These are phyloP conservation scores for Eucalyptus sp. DNA, from an alignment of 345 rosid species.

Conservation along the genomic window DNA sequence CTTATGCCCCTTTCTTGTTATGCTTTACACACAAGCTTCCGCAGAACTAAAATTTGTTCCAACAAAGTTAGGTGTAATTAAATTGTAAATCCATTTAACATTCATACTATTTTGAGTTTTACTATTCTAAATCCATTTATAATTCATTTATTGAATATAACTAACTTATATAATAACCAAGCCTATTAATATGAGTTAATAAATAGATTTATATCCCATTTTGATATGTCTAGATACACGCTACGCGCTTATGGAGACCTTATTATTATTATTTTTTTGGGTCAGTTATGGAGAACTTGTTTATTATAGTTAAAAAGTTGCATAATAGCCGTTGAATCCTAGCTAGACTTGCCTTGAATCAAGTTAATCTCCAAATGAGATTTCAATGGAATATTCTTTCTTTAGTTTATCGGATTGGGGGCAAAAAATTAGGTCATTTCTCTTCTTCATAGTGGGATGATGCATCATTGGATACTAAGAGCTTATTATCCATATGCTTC, in stretches of 20 bases:
- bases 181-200: too few relatives aligned
- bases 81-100: background rate
- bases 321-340: background rate
- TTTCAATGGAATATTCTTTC: background rate
- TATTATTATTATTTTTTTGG: background rate
- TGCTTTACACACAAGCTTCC: too few relatives aligned
- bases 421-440: background rate
- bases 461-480: background rate
- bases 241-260: too few relatives aligned
- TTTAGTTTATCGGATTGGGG: background rate
- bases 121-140: background rate
- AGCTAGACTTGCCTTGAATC: background rate
- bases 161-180: too few relatives aligned
- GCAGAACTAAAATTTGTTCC: too few relatives aligned
- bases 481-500: background rate
- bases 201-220: too few relatives aligned
- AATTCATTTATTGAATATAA: too few relatives aligned
- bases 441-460: background rate
- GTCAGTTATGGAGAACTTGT: background rate
- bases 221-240: too few relatives aligned
- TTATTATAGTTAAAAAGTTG: background rate
- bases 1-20: too few relatives aligned
- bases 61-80: too few relatives aligned
- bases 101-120: background rate
- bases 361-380: background rate